Evolutionary conservation across 495 filamentous ascomycete genomes (phyloP).

Genomic region (Podospora appendiculata): DNA sequence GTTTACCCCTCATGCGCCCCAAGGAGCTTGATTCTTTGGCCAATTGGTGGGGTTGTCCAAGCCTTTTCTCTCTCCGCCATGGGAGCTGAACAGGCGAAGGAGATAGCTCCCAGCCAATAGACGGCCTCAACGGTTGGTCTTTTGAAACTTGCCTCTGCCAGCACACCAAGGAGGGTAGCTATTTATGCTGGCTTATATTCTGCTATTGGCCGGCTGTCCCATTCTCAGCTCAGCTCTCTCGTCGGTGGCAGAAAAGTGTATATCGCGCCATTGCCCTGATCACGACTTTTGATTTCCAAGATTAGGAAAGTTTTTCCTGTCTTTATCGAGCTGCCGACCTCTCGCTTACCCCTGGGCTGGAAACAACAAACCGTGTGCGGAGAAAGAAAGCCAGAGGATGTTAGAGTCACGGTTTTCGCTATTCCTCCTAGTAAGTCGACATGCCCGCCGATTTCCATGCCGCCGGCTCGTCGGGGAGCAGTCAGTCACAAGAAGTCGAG

Average conservation of each 20-base stretch:
- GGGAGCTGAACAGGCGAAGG: not conserved
- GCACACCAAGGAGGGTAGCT: conserved; percentile 24
- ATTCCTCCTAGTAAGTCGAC: no score
- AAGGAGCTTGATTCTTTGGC: not conserved
- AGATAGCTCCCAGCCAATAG: conserved; percentile 15
- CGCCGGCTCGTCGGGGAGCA: no score
- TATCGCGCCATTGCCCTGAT: not conserved
- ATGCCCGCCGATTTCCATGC: no score
- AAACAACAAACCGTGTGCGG: not conserved
- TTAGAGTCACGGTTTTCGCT: not conserved
- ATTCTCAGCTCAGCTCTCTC: not conserved
- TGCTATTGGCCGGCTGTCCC: not conserved
- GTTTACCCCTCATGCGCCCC: conserved; percentile 10
- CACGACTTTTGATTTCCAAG: not conserved
- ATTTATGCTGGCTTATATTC: not conserved
- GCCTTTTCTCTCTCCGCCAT: not conserved
- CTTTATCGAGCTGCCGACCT: not conserved
- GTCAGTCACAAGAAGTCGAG: no score
- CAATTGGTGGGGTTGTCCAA: not conserved
- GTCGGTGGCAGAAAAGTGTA: not conserved
- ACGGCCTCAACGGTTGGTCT: not conserved
- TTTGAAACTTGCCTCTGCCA: conserved; percentile 22
- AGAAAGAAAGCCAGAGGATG: not conserved
- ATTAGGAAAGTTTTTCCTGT: not conserved
- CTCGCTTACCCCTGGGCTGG: not conserved